Base-by-base conservation (phyloP, 2,329 filamentous ascomycete genomes). In the Alternaria alternata region DNA sequence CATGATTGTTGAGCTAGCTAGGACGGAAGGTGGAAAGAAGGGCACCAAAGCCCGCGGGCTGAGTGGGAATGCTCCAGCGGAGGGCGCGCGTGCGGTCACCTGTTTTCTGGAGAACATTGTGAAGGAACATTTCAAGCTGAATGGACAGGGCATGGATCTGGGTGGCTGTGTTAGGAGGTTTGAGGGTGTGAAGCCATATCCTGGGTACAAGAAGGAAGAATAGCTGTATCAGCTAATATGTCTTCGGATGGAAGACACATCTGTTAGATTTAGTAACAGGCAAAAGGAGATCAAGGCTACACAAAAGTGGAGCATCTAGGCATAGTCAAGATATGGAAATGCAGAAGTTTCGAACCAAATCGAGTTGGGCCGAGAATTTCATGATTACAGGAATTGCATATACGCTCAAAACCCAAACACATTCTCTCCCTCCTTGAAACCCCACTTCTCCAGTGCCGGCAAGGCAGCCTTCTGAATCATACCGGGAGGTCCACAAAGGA, bases 401-500 rank as follows among this genome's bases (percentile, higher is more conserved):
- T 18, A 38, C 36, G 16, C 5, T 38, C 32, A 38, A 18, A 38
- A 18, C 16, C 36, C 36, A 38, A 38, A 38, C 36, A 38, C 16
- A n/a, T 36, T 36, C 12, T 36, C 12, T 36, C 34, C 34, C 5
- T 36, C 34, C 30, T 73, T 68, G 57, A 82, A 84, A 0, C 81
- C 81, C 80, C 78, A 81, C 42, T 80, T 72, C 64, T 71, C 80
- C 71, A 86, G 64, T 3, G 78, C 83, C 16, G 83, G 83, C 67
- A 86, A 64, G 2, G 79, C 83, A n/a, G 81, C 81, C 65, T 83
- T 84, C 67, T 83, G 79, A 51, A 86, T 85, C 81, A 86, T 81
- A 1, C 75, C 74, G 5, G 82, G 82, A 38, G 82, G 83, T 0
- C 84, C 83, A 66, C 83, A 86, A 38, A 86, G 66, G 32, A 86